Base-by-base conservation (phyloP, 305 asterid genomes). In the Fraxinus latifolia region DNA sequence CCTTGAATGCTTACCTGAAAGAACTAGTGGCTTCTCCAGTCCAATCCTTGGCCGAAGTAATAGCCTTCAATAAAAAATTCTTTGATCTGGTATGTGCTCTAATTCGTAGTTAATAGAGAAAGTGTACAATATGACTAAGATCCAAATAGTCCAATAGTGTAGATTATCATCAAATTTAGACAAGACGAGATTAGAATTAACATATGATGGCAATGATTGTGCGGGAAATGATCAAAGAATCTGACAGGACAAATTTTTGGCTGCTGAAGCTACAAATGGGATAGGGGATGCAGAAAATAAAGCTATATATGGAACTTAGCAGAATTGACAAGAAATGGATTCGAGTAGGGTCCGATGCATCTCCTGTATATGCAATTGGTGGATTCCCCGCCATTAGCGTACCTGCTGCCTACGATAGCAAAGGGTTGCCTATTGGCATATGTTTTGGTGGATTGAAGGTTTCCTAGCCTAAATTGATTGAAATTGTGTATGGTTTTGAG, bases 301-400 rank as follows among this genome's bases (percentile, higher is more conserved):
- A 76, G 85, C 89, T 12, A 80, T 93, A 14, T 31, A 31, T 71
- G 27, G 29, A 91, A 93, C 76, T 19, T 94, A 44, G 86, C 36
- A 2, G 81, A 82, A 15, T 81, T 88, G 15, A 78, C 90, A 0
- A 27, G 27, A 65, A 70, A 83, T 0, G 95, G 97, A 3, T 88
- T 90, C 0, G 87, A 81, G 79, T 77, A 4, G 73, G 58, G 0
- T 0, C 77, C 1, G 8, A 0, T 50, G 42, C 79, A 80, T 65
- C 86, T 75, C 1, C 25, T 0, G 86, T 84, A 27, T 84, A 87
- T 50, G 88, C 93, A 14, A 83, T 89, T 1, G 92, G 91, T 7
- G 91, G 92, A n/a, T 89, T 82, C 80, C 93, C 92, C 11, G 94
- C 86, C 34, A 89, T 91, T 33, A 88, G n/a, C 80, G 90, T 89